These are phyloP conservation scores for Penicillium waksmanii DNA, from an alignment of 495 filamentous ascomycete species.

Conservation along the genomic window DNA sequence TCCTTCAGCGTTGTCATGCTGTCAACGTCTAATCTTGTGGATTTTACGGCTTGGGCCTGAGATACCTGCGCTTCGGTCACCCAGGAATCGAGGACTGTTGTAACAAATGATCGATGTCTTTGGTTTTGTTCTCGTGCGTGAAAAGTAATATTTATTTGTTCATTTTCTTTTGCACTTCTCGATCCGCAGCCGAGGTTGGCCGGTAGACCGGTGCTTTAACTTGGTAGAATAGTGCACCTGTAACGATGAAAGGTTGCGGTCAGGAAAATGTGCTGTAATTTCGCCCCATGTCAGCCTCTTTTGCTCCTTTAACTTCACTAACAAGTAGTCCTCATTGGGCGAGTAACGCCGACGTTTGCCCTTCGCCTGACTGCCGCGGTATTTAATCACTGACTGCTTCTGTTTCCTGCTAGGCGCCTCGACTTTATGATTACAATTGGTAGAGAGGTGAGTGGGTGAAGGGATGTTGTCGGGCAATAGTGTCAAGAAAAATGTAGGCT, in stretches of 20 bases:
- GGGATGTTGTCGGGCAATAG: constrained; percentile 9
- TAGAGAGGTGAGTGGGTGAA: background rate
- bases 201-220: background rate
- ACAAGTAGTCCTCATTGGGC: constrained; percentile 16
- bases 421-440: background rate
- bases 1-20: too few species aligned
- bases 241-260: constrained; percentile 14
- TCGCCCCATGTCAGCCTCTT: constrained; percentile 19
- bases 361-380: background rate
- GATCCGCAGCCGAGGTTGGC: background rate
- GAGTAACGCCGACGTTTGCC: constrained; percentile 16
- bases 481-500: constrained; percentile 12
- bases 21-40: too few species aligned
- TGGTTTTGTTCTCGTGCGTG: too few species aligned
- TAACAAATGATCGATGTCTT: too few species aligned
- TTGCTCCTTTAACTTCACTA: constrained; percentile 21
- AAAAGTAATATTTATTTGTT: too few species aligned
- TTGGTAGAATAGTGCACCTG: constrained; percentile 23
- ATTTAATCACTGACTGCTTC: background rate
- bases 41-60: too few species aligned
- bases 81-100: too few species aligned
- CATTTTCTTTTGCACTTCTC: too few species aligned
- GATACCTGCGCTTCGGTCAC: too few species aligned
- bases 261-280: constrained; percentile 19
- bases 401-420: background rate